A percentile compares a stretch with the other conserved stretches of the same genome.
Evolutionary conservation across 2,329 filamentous ascomycete species (phyloP).

Genomic region (Daldinia sp.): DNA sequence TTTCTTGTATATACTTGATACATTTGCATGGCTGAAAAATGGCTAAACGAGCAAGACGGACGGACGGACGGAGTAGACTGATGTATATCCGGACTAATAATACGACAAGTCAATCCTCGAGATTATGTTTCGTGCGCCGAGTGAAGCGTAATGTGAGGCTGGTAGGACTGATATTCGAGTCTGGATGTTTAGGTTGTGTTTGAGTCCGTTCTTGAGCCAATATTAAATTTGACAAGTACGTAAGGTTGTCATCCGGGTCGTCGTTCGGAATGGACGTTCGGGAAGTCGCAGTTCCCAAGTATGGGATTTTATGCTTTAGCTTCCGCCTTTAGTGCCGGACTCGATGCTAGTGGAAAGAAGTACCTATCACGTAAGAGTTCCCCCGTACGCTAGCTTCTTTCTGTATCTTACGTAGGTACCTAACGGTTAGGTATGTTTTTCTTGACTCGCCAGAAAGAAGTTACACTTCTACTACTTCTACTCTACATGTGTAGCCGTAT

Average conservation of each 20-base stretch:
- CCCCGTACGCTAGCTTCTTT: too few species aligned
- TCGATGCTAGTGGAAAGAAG: too few species aligned
- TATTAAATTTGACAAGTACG: background rate
- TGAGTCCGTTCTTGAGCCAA: too few species aligned
- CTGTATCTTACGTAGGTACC: too few species aligned
- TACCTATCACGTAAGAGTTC: too few species aligned
- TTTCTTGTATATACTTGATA: slow-evolving; percentile 27
- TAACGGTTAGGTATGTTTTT: too few species aligned
- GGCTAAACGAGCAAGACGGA: slow-evolving; percentile 2
- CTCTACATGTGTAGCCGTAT: too few species aligned
- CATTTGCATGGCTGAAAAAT: background rate
- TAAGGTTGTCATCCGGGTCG: background rate
- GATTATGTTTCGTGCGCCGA: background rate
- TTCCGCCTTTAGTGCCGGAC: background rate
- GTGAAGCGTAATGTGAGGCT: background rate
- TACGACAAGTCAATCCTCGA: slow-evolving; percentile 1
- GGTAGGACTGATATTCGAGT: background rate
- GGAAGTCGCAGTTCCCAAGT: background rate
- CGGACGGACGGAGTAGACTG: slow-evolving; percentile 2
- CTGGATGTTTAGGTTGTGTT: too few species aligned
- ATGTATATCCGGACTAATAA: slow-evolving; percentile 21
- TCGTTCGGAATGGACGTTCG: background rate
- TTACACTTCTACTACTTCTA: background rate
- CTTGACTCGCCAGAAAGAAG: background rate
- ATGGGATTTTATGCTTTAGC: background rate